Base-by-base conservation (phyloP, 352 stramenopile genomes). In the Globisporangium cederbergense region DNA sequence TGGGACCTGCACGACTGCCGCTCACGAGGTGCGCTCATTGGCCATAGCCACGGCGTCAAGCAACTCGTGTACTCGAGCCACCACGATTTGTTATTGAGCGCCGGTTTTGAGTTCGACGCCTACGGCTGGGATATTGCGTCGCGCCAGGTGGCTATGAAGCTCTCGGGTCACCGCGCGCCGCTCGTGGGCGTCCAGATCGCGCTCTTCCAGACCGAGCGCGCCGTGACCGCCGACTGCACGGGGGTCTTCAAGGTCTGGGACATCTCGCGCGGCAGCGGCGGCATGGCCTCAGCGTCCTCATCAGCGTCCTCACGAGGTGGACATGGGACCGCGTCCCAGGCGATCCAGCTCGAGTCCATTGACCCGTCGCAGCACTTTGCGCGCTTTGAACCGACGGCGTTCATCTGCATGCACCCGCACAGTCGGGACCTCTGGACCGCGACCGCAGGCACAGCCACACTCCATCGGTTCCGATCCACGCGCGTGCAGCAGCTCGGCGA, bases 161-260 rank as follows among this genome's bases (percentile, higher is more conserved):
- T 96, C 18, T 67, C 66, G 0, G 89, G 88, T 11, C 88, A 97
- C 65, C 78, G 79, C 11, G 75, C 79, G 0, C 84, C 88, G n/a
- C 85, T 96, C 28, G 62, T 95, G 56, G 83, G 82, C 2, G 58
- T 97, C 1, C 81, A 90, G 46, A 67, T 97, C 6, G 75, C 81
- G 1, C 65, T 79, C 1, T 89, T 93, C 57, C 81, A 93, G 50
- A 91, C 76, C 8, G 86, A 93, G 61, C 75, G 83, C n/a, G 89
- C 88, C 2, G 75, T 96, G n/a, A 96, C 86, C 0, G 83, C 70
- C 2, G 89, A 96, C 58, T 66, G 67, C 11, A 76, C 75, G 20
- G 89, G 88, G 0, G 73, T 93, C 1, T 85, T 95, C 64, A 94
- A 93, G 47, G 71, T 95, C n/a, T 97, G 89, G 89, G 83, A 94